Percentiles rank a stretch among this genome's conserved stretches.
Conservation (phyloP, 106 monocot genomes). For the Gastrodia elata region DNA sequence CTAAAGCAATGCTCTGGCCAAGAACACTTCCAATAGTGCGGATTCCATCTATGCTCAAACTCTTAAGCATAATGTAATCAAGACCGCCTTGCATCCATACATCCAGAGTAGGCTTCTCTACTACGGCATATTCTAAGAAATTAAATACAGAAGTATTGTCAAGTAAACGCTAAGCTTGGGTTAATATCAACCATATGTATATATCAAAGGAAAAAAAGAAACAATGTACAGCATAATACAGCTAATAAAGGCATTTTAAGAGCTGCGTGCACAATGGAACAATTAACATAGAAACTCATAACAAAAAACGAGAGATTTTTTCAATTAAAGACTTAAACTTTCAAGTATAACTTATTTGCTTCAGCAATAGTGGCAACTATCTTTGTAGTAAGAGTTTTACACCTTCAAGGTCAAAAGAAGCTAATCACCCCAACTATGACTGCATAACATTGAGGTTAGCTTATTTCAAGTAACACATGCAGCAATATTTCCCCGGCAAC, state of each 20-base stretch:
- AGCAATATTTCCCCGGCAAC: too few species aligned
- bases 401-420: too few species aligned
- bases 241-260: neutral
- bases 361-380: neutral
- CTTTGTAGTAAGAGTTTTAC: neutral
- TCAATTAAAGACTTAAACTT: neutral
- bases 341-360: neutral
- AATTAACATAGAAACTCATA: neutral
- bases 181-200: neutral
- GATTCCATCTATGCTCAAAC: constrained; percentile 65
- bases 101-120: constrained; percentile 52
- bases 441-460: too few species aligned
- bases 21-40: constrained; percentile 80
- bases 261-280: neutral
- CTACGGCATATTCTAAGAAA: constrained; percentile 68
- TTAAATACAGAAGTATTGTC: constrained; percentile 5
- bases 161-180: neutral
- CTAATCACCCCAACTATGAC: too few species aligned
- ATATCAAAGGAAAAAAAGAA: neutral
- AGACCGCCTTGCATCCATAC: constrained; percentile 80
- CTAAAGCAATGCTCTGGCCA: constrained; percentile 71
- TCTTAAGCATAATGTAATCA: constrained; percentile 59
- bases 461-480: too few species aligned
- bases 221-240: neutral
- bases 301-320: neutral